Conservation (phyloP, 2,329 filamentous ascomycete genomes). For the Penicillium sp. region DNA sequence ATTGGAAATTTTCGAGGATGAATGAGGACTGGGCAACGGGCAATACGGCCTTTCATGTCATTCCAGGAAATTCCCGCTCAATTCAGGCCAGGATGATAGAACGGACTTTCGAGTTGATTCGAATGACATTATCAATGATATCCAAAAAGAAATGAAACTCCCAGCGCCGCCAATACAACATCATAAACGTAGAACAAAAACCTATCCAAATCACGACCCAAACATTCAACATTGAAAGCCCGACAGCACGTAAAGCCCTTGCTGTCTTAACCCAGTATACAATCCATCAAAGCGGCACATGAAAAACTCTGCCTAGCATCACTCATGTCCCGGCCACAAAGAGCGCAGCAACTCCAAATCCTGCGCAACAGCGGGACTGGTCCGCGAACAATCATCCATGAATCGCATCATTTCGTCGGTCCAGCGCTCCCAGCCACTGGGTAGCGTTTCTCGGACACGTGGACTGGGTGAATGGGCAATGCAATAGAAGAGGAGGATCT, state of each 20-base stretch:
- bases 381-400: constrained; percentile 39
- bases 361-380: constrained; percentile 43
- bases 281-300: neutral
- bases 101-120: no score
- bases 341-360: constrained; percentile 41
- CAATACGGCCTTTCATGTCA: no score
- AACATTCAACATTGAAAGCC: neutral
- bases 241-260: neutral
- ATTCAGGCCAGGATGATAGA: no score
- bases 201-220: neutral
- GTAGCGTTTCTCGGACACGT: constrained; percentile 38
- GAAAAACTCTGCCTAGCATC: neutral
- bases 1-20: no score
- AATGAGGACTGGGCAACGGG: no score
- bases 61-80: no score
- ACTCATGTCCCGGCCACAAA: constrained; percentile 26
- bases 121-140: no score
- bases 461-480: constrained; percentile 41
- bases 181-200: no score
- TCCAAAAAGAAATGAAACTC: no score
- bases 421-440: constrained; percentile 44
- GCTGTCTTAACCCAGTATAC: neutral
- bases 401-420: constrained; percentile 45
- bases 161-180: no score
- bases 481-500: constrained; percentile 46